Base-by-base conservation (phyloP, 768 basidiomycete species). In the Hemileccinum impolitum region DNA sequence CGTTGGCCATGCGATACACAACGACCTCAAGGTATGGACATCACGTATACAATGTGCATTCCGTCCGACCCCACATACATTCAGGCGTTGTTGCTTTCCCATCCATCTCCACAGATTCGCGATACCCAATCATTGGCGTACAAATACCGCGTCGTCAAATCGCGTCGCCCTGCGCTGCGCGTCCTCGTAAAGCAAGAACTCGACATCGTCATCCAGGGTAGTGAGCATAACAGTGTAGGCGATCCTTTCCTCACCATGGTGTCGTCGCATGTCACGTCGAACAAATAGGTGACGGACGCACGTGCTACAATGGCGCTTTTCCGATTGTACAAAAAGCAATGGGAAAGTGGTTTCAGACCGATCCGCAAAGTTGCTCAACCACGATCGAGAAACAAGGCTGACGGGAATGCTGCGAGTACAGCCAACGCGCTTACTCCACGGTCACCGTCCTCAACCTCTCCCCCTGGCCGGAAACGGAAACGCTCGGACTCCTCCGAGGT, bases 241-340 rank as follows among this genome's bases (percentile, higher is more conserved):
- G 15, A 34, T 37, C 15, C 15, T 31, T 35, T 21, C 39, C 12
- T 19, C 12, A 19, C 1, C 15, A 2, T 37, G 10, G 2, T 39
- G 10, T 23, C 6, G 23, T 23, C 23, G 23, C 23, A 23, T 34
- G 2, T 36, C 21, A 53, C 19, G 42, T 45, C 13, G 37, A 21
- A 15, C 34, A 21, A 43, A 39, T 45, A 96, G 94, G 84, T 97
- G 5, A 89, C 81, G 15, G 94, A 98, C 64, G 93, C 94, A 1
- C 79, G 94, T 44, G 95, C 94, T 0, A 90, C 94, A 0, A 96
- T 99, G 92, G 94, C 92, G 0, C 73, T 97, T 34, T 97, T 88
- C 65, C 78, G 93, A 7, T 62, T 94, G 15, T 78, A 94, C 66
- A 84, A 87, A 57, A 82, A 81, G 44, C 76, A 81, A 40, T 98